Evolutionary conservation across 2,329 filamentous ascomycete genomes (phyloP).

Genomic region (Pyrenochaeta sp.): DNA sequence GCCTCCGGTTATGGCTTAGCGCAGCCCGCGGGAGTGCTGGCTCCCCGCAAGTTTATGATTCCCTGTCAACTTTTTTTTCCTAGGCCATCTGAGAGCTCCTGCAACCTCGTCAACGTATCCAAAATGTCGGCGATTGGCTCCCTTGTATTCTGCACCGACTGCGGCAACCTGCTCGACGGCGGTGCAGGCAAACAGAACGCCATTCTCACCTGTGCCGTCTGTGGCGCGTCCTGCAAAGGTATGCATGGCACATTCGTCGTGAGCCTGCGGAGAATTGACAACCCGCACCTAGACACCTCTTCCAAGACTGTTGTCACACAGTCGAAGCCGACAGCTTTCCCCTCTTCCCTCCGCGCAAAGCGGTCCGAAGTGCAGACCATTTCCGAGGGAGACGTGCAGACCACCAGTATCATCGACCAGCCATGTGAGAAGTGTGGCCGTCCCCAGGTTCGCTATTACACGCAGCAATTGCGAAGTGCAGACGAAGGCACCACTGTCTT

Average conservation of each 20-base stretch:
- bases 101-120: constrained; percentile 3
- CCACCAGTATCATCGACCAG: constrained; percentile 71
- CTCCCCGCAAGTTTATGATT: constrained; percentile 23
- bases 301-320: constrained; percentile 79
- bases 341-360: constrained; percentile 86
- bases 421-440: constrained; percentile 82
- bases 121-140: constrained; percentile 89
- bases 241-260: constrained; percentile 7
- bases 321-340: constrained; percentile 90
- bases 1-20: constrained; percentile 30
- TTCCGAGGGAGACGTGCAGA: constrained; percentile 77
- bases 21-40: constrained; percentile 18
- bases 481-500: constrained; percentile 96
- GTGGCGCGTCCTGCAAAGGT: constrained; percentile 86
- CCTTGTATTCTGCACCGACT: constrained; percentile 90
- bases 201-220: constrained; percentile 82
- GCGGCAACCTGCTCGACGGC: constrained; percentile 85
- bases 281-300: constrained; percentile 34
- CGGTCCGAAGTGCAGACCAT: constrained; percentile 84
- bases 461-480: constrained; percentile 85
- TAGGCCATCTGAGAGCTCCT: constrained; percentile 5
- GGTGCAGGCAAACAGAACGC: constrained; percentile 79
- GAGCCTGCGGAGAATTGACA: constrained; percentile 6
- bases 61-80: constrained; percentile 30
- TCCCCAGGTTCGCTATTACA: constrained; percentile 83